phyloP scores from a whole-genome alignment of 768 basidiomycete species.

The Exidia glandulosa region DNA sequence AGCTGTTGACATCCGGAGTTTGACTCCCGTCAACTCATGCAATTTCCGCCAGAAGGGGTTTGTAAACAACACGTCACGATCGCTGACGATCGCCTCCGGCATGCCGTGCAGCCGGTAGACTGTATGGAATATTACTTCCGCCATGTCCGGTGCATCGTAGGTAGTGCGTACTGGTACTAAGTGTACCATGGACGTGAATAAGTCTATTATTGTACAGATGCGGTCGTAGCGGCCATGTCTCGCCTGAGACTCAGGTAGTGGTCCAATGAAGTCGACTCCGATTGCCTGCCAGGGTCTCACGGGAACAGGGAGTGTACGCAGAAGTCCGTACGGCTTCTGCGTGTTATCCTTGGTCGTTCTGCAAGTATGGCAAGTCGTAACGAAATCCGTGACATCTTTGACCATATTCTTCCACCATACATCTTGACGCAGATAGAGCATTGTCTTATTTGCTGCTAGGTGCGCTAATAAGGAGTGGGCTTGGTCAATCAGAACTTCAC shows the following conservation, averaged over 20 bases:
- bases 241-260: slow-evolving; percentile 13
- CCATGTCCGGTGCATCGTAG: slow-evolving; percentile 23
- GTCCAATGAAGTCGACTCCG: slow-evolving; percentile 18
- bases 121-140: slow-evolving; percentile 23
- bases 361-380: slow-evolving; percentile 16
- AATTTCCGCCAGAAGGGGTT: slow-evolving; percentile 21
- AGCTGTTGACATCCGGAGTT: slow-evolving; percentile 21
- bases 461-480: slow-evolving; percentile 29
- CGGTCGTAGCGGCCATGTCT: slow-evolving; percentile 12
- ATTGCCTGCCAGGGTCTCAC: slow-evolving; percentile 16
- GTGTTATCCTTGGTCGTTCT: slow-evolving; percentile 10
- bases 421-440: slow-evolving; percentile 1
- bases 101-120: slow-evolving; percentile 27
- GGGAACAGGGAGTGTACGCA: slow-evolving; percentile 14
- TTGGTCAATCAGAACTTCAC: slow-evolving; percentile 6
- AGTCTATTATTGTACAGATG: slow-evolving; percentile 16
- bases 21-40: slow-evolving; percentile 13
- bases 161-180: slow-evolving; percentile 18
- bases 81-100: slow-evolving; percentile 18
- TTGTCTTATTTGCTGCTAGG: slow-evolving; percentile 19
- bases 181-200: slow-evolving; percentile 13
- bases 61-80: slow-evolving; percentile 24
- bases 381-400: slow-evolving; percentile 15
- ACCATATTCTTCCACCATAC: slow-evolving; percentile 31
- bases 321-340: slow-evolving; percentile 14